Evolutionary conservation across 345 rosid species (phyloP).

Genomic region (Ceriops decandra): DNA sequence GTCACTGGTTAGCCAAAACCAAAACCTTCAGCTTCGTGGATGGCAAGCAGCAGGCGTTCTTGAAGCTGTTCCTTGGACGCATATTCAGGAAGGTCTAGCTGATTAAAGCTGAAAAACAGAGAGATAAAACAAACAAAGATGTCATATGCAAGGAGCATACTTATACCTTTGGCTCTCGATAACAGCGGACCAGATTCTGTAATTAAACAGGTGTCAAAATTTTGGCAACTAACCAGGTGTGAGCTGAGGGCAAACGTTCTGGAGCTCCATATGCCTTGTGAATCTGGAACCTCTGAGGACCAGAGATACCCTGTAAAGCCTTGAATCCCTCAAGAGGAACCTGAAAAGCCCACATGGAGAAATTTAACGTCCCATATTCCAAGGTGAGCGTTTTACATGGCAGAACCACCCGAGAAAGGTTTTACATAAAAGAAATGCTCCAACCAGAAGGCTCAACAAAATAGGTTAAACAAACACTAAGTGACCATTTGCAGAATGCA

Average conservation of each 20-base stretch:
- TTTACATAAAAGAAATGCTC: not conserved
- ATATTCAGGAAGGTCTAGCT: conserved; percentile 93
- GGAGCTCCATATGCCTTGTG: conserved; percentile 98
- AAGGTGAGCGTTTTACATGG: not conserved
- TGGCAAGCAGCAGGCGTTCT: conserved; percentile 85
- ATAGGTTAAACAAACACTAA: too few relatives aligned
- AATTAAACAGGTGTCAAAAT: not conserved
- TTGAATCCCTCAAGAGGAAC: conserved; percentile 91
- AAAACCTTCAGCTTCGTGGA: conserved; percentile 96
- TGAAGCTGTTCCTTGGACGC: conserved; percentile 71
- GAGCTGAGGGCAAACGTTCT: conserved; percentile 89
- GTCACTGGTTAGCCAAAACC: conserved; percentile 63
- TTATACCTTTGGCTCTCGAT: not conserved
- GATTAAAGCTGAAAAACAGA: conserved; percentile 70
- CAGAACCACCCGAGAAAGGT: not conserved
- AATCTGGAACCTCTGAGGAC: conserved; percentile 92
- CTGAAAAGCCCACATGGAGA: conserved; percentile 33
- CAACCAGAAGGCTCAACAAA: too few relatives aligned
- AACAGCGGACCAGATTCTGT: not conserved
- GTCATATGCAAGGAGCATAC: not conserved
- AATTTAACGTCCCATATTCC: not conserved
- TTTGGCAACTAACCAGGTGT: conserved; percentile 64
- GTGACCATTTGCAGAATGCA: not conserved
- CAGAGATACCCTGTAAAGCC: conserved; percentile 95
- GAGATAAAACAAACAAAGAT: not conserved